Base-by-base conservation (phyloP, 106 monocot genomes). In the Acorus gramineus region DNA sequence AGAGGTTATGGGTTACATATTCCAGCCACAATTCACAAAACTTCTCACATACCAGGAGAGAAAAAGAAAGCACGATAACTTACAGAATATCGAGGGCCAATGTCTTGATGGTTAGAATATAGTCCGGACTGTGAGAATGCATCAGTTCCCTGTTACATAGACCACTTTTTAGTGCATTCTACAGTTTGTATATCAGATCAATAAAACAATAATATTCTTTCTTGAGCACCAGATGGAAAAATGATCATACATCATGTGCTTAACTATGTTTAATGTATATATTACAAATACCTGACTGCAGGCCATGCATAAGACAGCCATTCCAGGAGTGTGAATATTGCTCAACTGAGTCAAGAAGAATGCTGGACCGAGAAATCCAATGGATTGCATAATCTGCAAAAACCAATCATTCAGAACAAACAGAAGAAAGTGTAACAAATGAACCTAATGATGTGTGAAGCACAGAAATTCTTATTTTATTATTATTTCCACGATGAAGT, bases 301-400 rank as follows among this genome's bases (percentile, higher is more conserved):
- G 10, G 84, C 80, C 87, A 93, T 87, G 77, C 92, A 93, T 67
- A 93, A 69, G 44, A 93, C 80, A 51, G 92, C 92, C 87, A 93
- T 80, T 55, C 68, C 70, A 64, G 92, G 92, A 71, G 87, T 79
- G 51, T 82, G 55, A 11, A 87, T 50, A 74, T 93, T 79, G 73
- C 92, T 80, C 44, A 93, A 74, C 63, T 93, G 92, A 64, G 92
- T 93, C 3, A 93, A 68, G 66, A 93, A 93, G 75, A 93, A 93
- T 42, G 88, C 88, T 45, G 88, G 93, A 12, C 93, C 93, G 60
- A 93, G 82, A 80, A 88, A 93, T 62, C 93, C 88, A 70, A 93
- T 85, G 60, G 93, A 85, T 71, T 93, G 93, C 88, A 88, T 93
- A 42, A 93, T 77, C 92, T 92, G 81, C 62, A 71, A 28, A 63